These are phyloP conservation scores for Kodamaea kaohsiungensis DNA, from an alignment of 805 yeast genomes.

Conservation along the genomic window DNA sequence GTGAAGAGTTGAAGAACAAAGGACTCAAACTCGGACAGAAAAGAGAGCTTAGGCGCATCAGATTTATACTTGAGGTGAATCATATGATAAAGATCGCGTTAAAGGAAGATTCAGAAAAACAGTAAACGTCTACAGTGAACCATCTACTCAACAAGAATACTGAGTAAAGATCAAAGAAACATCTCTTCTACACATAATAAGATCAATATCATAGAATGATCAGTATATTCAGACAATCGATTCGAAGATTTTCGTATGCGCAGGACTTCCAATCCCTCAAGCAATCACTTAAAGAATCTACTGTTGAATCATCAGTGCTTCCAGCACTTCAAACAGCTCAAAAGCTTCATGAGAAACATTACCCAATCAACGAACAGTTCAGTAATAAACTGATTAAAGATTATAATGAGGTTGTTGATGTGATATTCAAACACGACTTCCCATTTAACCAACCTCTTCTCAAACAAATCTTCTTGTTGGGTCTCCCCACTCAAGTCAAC, in stretches of 20 bases:
- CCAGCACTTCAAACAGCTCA: conserved; percentile 27
- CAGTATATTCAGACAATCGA: neutral
- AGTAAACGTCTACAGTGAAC: no score
- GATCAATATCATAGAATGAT: neutral
- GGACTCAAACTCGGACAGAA: no score
- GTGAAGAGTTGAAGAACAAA: no score
- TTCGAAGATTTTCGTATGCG: conserved; percentile 12
- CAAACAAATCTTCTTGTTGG: conserved; percentile 29
- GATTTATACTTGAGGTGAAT: no score
- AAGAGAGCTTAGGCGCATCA: no score
- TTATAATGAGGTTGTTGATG: conserved; percentile 15
- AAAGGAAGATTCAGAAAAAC: neutral
- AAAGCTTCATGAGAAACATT: conserved; percentile 15
- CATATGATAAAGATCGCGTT: no score
- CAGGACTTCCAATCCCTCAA: conserved; percentile 12
- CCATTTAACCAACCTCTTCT: conserved; percentile 26
- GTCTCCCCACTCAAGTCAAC: conserved; percentile 33
- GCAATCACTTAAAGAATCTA: neutral
- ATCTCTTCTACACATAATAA: neutral
- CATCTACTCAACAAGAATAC: no score
- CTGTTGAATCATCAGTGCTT: conserved; percentile 10
- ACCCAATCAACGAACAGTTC: conserved; percentile 22
- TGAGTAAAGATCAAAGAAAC: neutral
- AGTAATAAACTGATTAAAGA: conserved; percentile 13
- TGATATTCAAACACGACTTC: conserved; percentile 23